Evolutionary conservation across 257 asterid genomes (phyloP), one percentile per base, ranked within the genome.

Genomic region (Petunia secreta): DNA sequence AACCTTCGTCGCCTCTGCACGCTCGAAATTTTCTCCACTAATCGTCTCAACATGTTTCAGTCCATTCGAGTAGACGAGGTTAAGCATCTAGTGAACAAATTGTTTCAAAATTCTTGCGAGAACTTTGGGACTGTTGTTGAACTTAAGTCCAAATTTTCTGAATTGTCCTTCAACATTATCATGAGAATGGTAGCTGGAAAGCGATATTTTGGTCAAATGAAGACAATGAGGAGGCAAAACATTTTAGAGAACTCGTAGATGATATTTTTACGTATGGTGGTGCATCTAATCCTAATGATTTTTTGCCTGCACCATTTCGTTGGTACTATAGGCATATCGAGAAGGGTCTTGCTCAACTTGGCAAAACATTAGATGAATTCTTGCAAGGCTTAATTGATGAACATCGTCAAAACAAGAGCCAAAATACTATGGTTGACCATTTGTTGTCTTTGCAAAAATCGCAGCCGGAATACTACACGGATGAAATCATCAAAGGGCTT

Each of bases 131-230:
- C 75, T 2, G 80, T 37, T 46, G 82, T 84, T 3, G 87, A 88
- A 53, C 71, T 85, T 38, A 85, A 71, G 75, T 76, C 83, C 1
- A 82, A 9, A 8, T 63, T 87, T 5, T n/a, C 76, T 9, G 89
- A 84, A 55, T 52, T 84, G 3, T 55, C 85, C 2, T 82, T 88
- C 63, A 85, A 85, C 68, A 55, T 77, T 16, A 78, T 84, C 3
- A 82, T 78, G 85, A 84, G 88, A 54, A 85, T 85, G 91, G 71
- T 82, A 8, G 71, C 84, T 6, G 91, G 89, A 36, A 86, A 88
- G 41, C 53, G 86, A 2, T 83, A 75, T 67, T 77, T 79, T 34
- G 80, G 79, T 4, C 73, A 48, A 15, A 78, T 4, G 75, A 36
- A 8, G 84, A 79, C 1, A 25, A 16, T 3, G 46, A 80, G 15